These are phyloP conservation scores for Musa acuminata DNA, from an alignment of 176 grass and related monocot species.

Conservation along the genomic window DNA sequence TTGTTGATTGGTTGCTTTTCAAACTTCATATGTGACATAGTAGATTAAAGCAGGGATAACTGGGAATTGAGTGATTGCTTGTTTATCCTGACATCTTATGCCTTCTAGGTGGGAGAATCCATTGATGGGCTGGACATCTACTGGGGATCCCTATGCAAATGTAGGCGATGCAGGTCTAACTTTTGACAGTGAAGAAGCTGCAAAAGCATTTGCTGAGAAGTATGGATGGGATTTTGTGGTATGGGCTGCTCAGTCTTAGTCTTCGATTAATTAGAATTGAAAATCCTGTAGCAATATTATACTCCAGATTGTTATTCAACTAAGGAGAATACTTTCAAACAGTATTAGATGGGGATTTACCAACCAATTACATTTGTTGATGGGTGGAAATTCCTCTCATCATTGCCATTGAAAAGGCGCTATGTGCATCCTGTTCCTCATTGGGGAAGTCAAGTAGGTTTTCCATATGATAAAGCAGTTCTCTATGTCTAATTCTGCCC, in stretches of 20 bases:
- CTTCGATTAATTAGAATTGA: not conserved
- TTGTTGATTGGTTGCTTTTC: too few species aligned
- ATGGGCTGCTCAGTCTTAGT: conserved; percentile 4
- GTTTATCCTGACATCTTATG: conserved; percentile 4
- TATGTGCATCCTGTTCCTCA: too few species aligned
- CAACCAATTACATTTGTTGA: too few species aligned
- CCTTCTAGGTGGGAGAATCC: conserved; percentile 92
- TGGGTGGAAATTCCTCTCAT: too few species aligned
- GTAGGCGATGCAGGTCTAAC: conserved; percentile 76
- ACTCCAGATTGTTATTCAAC: not conserved
- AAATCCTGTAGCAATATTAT: not conserved
- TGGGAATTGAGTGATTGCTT: not conserved
- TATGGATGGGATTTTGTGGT: conserved; percentile 95
- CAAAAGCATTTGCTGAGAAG: conserved; percentile 83
- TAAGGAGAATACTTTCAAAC: not conserved
- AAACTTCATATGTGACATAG: not conserved
- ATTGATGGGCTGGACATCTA: conserved; percentile 99
- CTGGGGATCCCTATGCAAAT: conserved; percentile 93
- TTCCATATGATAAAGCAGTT: too few species aligned
- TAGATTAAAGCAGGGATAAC: not conserved
- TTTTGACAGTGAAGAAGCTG: conserved; percentile 77
- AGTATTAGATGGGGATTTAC: too few species aligned
- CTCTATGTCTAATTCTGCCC: too few species aligned
- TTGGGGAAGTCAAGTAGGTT: too few species aligned
- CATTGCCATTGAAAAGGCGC: too few species aligned